phyloP scores from a whole-genome alignment of 331 rosid species.

The Acacia concinna region DNA sequence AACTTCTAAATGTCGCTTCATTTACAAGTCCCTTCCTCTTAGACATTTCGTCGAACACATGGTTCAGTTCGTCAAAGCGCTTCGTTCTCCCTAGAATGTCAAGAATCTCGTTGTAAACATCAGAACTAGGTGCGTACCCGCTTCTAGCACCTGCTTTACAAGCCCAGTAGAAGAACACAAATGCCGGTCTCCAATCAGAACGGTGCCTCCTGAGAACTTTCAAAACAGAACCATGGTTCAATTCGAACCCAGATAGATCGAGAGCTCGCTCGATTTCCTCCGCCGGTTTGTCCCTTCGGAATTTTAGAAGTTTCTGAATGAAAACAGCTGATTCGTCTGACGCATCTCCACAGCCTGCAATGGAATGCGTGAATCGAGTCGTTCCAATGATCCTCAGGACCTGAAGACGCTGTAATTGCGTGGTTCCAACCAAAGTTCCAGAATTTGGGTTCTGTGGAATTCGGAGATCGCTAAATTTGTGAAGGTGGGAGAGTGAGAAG shows the following conservation, averaged over 20 bases:
- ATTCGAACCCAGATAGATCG: slow-evolving; percentile 38
- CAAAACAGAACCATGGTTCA: slow-evolving; percentile 53
- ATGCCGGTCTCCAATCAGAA: slow-evolving; percentile 73
- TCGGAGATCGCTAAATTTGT: slow-evolving; percentile 2
- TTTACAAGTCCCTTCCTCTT: slow-evolving; percentile 44
- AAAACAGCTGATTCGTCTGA: slow-evolving; percentile 36
- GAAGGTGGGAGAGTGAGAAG: not conserved
- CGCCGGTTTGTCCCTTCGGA: slow-evolving; percentile 58
- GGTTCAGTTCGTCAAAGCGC: slow-evolving; percentile 50
- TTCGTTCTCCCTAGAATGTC: slow-evolving; percentile 59
- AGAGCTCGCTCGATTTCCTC: slow-evolving; percentile 61
- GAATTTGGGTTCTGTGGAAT: slow-evolving; percentile 5
- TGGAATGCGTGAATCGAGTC: slow-evolving; percentile 34
- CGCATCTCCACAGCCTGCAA: slow-evolving; percentile 26
- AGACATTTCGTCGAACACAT: slow-evolving; percentile 74
- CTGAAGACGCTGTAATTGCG: not conserved
- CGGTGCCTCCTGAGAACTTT: slow-evolving; percentile 61
- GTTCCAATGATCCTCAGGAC: slow-evolving; percentile 17
- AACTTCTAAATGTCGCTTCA: slow-evolving; percentile 42
- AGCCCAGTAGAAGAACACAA: slow-evolving; percentile 69
- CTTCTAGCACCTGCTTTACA: slow-evolving; percentile 24
- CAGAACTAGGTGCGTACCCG: slow-evolving; percentile 43
- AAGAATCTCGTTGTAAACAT: slow-evolving; percentile 54
- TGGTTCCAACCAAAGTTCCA: not conserved
- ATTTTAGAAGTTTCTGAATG: slow-evolving; percentile 62